Base-by-base conservation (phyloP, 1,284 basidiomycete genomes). In the Lentinula novae-zelandiae region DNA sequence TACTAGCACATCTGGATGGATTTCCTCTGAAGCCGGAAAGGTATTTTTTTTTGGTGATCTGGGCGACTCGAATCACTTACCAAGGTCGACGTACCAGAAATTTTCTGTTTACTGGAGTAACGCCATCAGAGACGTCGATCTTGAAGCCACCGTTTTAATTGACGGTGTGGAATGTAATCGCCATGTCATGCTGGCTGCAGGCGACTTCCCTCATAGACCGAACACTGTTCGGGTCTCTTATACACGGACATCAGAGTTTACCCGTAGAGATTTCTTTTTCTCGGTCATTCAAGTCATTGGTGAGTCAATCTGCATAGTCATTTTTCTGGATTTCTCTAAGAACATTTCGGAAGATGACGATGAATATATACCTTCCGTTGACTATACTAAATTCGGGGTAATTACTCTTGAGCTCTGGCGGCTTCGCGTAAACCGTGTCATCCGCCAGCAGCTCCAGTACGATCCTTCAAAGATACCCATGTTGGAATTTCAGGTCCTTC, bases 21-120 rank as follows among this genome's bases (percentile, higher is more conserved):
- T 67, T 44, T 53, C 66, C 12, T 67, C 66, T 5, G 60, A 67
- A 56, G 61, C 64, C n/a, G 66, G 63, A 46, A 66, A 67, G 63
- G 66, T 66, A 49, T 33, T 15, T n/a, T n/a, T n/a, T 1, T 6
- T 22, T 12, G 36, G n/a, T 3, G 34, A 20, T 10, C 5, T 42
- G 15, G 12, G 33, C 15, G 31, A 7, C 31, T 31, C 13, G 36
- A 42, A 34, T 38, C 22, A 1, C n/a, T 42, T 12, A n/a, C 39
- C 7, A 13, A 22, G 7, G 12, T 3, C 8, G 27, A 27, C 27
- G 27, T 3, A 4, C 48, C 8, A 68, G 67, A 65, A 60, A 55
- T 68, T 68, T 57, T 67, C 64, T 2, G 62, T 68, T 13, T 64
- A 63, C 39, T 68, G 67, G 67, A 62, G 62, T 46, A 68, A 68